These are phyloP conservation scores for Tylopilus microsporus DNA, from an alignment of 1,284 basidiomycete species.

Conservation along the genomic window DNA sequence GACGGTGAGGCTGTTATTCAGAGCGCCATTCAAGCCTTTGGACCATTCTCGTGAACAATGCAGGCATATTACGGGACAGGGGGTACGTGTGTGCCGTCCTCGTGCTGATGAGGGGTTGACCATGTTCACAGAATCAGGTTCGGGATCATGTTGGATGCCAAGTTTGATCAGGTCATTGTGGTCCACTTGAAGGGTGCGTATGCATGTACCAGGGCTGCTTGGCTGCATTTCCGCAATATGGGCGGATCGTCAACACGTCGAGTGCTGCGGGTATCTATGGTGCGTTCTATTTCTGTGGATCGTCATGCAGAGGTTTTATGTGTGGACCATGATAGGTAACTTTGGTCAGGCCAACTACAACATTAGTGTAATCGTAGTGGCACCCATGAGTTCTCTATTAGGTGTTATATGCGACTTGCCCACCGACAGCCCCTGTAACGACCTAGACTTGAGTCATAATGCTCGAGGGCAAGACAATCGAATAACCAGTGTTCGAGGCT, in stretches of 20 bases:
- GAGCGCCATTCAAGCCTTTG: conserved; percentile 84
- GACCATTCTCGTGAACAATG: conserved; percentile 94
- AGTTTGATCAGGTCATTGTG: conserved; percentile 81
- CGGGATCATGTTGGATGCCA: conserved; percentile 88
- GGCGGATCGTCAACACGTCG: conserved; percentile 88
- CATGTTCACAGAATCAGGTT: conserved; percentile 47
- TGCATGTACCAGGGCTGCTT: conserved; percentile 93
- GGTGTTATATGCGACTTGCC: neutral
- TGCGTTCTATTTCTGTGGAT: conserved; percentile 27
- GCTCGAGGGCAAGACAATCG: too few species aligned
- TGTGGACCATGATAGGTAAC: conserved; percentile 59
- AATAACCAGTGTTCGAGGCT: too few species aligned
- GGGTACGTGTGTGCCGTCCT: conserved; percentile 47
- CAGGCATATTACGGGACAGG: conserved; percentile 85
- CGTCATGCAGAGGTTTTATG: neutral
- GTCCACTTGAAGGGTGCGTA: conserved; percentile 96
- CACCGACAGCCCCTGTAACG: conserved; percentile 31
- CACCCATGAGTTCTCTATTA: conserved; percentile 59
- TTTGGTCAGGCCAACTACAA: conserved; percentile 96
- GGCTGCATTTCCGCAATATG: conserved; percentile 95
- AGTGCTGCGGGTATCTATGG: conserved; percentile 85
- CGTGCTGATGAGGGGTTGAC: neutral
- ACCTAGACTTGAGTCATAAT: too few species aligned
- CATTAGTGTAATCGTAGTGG: conserved; percentile 85
- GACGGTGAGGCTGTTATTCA: conserved; percentile 88